Base-by-base conservation (phyloP, 1,139 yeast species). In the Spathaspora sp. region DNA sequence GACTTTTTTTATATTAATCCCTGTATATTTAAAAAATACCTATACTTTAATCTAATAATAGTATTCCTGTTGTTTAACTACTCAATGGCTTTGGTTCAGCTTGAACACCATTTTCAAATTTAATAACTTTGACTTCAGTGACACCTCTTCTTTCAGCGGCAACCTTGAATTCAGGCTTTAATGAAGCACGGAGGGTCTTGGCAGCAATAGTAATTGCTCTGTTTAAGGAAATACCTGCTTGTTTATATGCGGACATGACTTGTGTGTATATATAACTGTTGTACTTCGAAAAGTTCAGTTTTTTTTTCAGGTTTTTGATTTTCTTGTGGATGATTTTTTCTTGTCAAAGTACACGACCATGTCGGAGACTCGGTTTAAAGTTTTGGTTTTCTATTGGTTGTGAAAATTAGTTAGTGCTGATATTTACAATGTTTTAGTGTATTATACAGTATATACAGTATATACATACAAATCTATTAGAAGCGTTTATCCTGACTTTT, bases 141-240 rank as follows among this genome's bases (percentile, higher is more conserved):
- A 70, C 52, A 56, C 86, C 86, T 77, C 96, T 88, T 70, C 80
- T 78, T 61, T 86, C 89, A 57, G 85, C 88, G 56, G 76, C 80
- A 54, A 81, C 85, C 69, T 87, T 88, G 68, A 82, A 70, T 62
- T 91, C 97, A 57, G 91, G 85, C 80, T 93, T 93, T 68, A 93
- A 82, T 46, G 97, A 86, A 60, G 80, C 78, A 77, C 98, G 90
- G 63, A 89, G 81, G 53, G 96, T 81, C 68, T 83, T 84, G 66
- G 97, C 96, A 60, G 97, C 89, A 65, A 93, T 81, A 59, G 96
- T 82, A 70, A 91, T 78, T 72, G 93, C 93, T 71, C 85, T 88
- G 87, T 89, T 89, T 77, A 86, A 83, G 57, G 91, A 80, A 64
- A 86, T 80, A 64, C 95, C 95, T 60, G 91, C 93, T 78, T 86